Base-by-base conservation (phyloP, 345 rosid genomes). In the Gossypium arboreum region DNA sequence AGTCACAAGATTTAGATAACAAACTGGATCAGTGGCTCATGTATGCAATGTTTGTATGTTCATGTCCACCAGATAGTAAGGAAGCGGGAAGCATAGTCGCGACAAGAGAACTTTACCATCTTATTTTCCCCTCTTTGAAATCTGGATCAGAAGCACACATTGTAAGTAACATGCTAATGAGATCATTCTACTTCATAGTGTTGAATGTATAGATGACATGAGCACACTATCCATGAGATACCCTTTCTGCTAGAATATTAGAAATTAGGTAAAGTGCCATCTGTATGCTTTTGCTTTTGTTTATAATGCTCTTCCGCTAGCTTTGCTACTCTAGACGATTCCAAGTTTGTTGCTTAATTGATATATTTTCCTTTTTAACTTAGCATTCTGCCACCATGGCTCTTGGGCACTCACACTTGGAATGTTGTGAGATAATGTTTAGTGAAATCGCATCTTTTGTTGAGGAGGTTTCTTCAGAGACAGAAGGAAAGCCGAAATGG, bases 371-470 rank as follows among this genome's bases (percentile, higher is more conserved):
- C 75, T 75, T 25, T 47, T 48, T 81, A 29, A 68, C 81, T 79
- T 78, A 95, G 99, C 92, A 91, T 83, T 94, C 97, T 69, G 97
- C 99, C 55, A 91, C 98, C 75, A 87, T 91, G 97, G 97, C 97
- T 72, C 99, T 95, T 9, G 99, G 99, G 67, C 96, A 88, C 82
- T 93, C 99, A 34, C 99, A 93, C 85, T 84, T 95, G 81, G 99
- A 95, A 85, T 91, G 94, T 59, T 95, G 99, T 79, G 98, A 95
- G 85, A 87, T 87, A 71, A 95, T 95, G 98, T 95, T 93, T 73
- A 84, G 85, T 43, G 97, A 91, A 85, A 92, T 95, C 56, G 83
- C 96, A 68, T 86, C 98, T 77, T 91, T 90, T 80, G 88, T 95
- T 78, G 99, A 95, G 17, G 99, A 95, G 72, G 91, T 93, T 71